Conservation (phyloP, 2,329 filamentous ascomycete species). For the Curvularia verruculosa region DNA sequence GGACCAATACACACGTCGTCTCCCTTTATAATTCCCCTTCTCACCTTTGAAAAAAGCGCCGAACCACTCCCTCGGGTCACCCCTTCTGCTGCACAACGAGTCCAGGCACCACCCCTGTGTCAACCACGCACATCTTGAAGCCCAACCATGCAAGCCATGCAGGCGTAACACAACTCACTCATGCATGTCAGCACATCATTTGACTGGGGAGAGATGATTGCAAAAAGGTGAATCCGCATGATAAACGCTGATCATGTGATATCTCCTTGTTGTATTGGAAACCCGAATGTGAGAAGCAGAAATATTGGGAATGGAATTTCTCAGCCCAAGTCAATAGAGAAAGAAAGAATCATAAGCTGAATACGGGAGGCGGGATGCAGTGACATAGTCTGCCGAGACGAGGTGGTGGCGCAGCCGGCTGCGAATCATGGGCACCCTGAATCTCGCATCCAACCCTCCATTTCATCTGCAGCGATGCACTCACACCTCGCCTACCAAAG, state of each 20-base stretch:
- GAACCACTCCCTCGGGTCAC: constrained; percentile 5
- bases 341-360: too few relatives aligned
- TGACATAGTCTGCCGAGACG: neutral
- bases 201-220: neutral
- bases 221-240: constrained; percentile 3
- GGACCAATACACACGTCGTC: neutral
- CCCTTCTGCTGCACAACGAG: neutral
- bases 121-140: constrained; percentile 2
- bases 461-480: neutral
- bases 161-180: constrained; percentile 12
- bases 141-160: constrained; percentile 19
- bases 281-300: neutral
- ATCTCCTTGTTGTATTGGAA: neutral
- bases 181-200: constrained; percentile 11
- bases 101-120: constrained; percentile 3
- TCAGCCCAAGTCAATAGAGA: neutral
- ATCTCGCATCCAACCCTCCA: neutral
- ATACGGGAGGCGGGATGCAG: neutral
- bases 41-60: neutral
- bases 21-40: neutral
- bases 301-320: neutral
- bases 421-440: neutral
- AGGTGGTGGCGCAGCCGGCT: neutral
- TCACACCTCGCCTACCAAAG: neutral
- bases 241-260: constrained; percentile 12